Percentiles rank a stretch among this genome's conserved stretches.
Conservation (phyloP, 2,329 filamentous ascomycete species). For the Aspergillus versicolor region DNA sequence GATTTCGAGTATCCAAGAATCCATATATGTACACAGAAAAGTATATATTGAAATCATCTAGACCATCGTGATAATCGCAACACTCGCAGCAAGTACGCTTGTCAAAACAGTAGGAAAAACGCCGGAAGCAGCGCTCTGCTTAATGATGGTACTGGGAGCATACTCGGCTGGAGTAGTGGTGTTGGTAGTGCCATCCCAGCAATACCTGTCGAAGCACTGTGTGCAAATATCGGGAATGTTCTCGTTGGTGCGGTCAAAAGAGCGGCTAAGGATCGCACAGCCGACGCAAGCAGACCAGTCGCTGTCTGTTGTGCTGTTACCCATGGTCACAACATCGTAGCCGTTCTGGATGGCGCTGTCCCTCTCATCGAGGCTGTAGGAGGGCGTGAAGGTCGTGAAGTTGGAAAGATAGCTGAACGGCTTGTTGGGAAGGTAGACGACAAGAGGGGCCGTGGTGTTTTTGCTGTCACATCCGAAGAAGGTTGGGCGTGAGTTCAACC, state of each 20-base stretch:
- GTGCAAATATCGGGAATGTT: slow-evolving; percentile 69
- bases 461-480: slow-evolving; percentile 76
- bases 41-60: not conserved
- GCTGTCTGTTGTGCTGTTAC: slow-evolving; percentile 71
- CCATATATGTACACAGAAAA: not conserved
- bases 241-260: slow-evolving; percentile 69
- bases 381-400: slow-evolving; percentile 70
- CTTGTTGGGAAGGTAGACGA: slow-evolving; percentile 86
- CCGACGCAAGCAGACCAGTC: slow-evolving; percentile 82
- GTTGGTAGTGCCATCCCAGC: slow-evolving; percentile 80
- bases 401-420: slow-evolving; percentile 78
- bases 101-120: slow-evolving; percentile 4
- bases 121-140: not conserved
- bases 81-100: slow-evolving; percentile 2
- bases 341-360: slow-evolving; percentile 84
- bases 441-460: slow-evolving; percentile 61
- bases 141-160: slow-evolving; percentile 4
- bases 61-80: slow-evolving; percentile 4
- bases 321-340: slow-evolving; percentile 77
- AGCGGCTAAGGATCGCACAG: slow-evolving; percentile 80
- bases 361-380: slow-evolving; percentile 65
- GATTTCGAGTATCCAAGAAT: not conserved
- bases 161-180: slow-evolving; percentile 18
- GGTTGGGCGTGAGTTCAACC: slow-evolving; percentile 70
- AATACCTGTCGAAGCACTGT: slow-evolving; percentile 77